These are phyloP conservation scores for Fomes fomentarius DNA, from an alignment of 1,284 basidiomycete genomes.

Conservation along the genomic window DNA sequence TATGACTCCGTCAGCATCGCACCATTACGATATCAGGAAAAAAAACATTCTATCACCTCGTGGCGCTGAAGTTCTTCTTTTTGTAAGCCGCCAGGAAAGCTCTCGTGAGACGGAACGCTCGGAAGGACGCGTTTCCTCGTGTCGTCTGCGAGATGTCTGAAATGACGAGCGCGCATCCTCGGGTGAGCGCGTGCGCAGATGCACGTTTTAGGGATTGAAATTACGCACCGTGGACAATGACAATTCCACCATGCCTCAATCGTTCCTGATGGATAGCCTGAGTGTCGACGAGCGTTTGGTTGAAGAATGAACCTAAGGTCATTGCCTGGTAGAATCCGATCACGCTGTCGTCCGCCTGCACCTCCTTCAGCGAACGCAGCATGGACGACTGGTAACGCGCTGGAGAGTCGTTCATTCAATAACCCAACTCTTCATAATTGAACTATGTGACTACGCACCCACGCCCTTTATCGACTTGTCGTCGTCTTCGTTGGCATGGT, in stretches of 20 bases:
- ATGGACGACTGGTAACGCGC: slow-evolving; percentile 86
- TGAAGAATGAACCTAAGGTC: slow-evolving; percentile 90
- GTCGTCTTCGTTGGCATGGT: slow-evolving; percentile 71
- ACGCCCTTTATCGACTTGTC: slow-evolving; percentile 75
- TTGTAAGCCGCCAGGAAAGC: slow-evolving; percentile 88
- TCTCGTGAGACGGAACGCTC: slow-evolving; percentile 87
- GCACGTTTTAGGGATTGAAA: slow-evolving; percentile 10
- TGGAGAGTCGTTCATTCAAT: slow-evolving; percentile 33
- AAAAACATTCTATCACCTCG: slow-evolving; percentile 56
- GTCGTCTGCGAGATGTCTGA: slow-evolving; percentile 75
- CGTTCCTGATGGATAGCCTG: slow-evolving; percentile 84
- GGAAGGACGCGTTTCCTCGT: slow-evolving; percentile 88
- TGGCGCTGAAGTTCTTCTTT: slow-evolving; percentile 84
- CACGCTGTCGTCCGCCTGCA: slow-evolving; percentile 92
- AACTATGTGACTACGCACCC: slow-evolving; percentile 47
- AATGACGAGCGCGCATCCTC: not conserved
- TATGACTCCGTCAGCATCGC: slow-evolving; percentile 14
- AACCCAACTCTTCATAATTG: too few species aligned
- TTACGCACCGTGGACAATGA: slow-evolving; percentile 83
- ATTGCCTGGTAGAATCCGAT: slow-evolving; percentile 97
- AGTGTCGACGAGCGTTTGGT: slow-evolving; percentile 87
- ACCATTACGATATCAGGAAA: slow-evolving; percentile 24
- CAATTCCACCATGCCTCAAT: slow-evolving; percentile 84
- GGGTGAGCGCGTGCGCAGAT: slow-evolving; percentile 7
- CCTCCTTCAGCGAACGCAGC: slow-evolving; percentile 87